Evolutionary conservation across 345 rosid species (phyloP).

Genomic region (Citrus trifoliata): DNA sequence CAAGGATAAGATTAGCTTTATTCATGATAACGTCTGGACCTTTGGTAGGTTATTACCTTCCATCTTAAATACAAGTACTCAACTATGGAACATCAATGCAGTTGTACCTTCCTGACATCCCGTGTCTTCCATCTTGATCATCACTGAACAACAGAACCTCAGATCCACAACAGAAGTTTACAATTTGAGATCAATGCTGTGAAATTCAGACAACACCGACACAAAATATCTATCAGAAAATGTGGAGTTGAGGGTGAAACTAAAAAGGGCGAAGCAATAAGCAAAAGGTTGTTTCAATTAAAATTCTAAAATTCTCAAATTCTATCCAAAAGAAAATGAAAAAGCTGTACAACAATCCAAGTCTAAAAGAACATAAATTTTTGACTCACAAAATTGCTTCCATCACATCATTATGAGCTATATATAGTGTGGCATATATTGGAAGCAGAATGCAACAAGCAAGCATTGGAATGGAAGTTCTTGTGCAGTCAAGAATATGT

Average conservation of each 20-base stretch:
- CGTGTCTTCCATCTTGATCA: background rate
- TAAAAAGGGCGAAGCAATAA: background rate
- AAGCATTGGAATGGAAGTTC: background rate
- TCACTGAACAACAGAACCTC: background rate
- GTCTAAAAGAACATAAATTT: background rate
- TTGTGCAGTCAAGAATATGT: conserved; percentile 3
- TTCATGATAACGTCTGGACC: no score
- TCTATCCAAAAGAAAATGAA: background rate
- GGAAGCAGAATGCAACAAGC: background rate
- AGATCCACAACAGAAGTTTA: background rate
- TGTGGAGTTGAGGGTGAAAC: background rate
- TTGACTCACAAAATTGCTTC: background rate
- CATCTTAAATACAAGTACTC: background rate
- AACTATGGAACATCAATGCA: background rate
- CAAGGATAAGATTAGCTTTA: no score
- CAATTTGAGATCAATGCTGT: background rate
- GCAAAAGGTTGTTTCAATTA: background rate
- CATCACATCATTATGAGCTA: background rate
- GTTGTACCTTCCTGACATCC: background rate
- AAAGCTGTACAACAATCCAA: background rate
- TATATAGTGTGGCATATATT: background rate
- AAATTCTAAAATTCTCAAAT: no score
- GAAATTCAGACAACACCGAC: background rate
- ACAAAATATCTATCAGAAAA: background rate
- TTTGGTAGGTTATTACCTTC: background rate